Conservation (phyloP, 208 protist species). For the Leishmania tarentolae region DNA sequence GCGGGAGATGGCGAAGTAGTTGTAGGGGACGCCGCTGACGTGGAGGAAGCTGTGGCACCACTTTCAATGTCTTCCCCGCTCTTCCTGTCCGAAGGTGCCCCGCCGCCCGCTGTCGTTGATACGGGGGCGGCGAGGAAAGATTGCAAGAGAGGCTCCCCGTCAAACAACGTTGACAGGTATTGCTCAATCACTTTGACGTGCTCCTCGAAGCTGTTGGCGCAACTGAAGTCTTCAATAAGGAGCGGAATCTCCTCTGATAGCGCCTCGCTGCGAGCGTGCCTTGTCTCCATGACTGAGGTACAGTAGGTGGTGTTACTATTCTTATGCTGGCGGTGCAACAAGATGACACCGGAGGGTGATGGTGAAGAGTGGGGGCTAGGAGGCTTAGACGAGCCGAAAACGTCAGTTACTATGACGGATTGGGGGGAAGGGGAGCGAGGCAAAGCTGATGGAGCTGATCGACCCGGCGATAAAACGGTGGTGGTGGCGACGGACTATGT, state of each 20-base stretch:
- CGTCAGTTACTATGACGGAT: not conserved
- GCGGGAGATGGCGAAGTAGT: slow-evolving; percentile 16
- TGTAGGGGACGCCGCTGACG: not conserved
- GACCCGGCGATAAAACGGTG: not conserved
- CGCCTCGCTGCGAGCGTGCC: not conserved
- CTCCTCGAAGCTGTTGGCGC: slow-evolving; percentile 66
- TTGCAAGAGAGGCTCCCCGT: slow-evolving; percentile 38
- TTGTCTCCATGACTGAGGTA: not conserved
- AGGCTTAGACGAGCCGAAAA: not conserved
- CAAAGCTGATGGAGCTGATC: not conserved
- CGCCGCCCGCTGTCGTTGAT: not conserved
- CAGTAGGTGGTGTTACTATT: not conserved
- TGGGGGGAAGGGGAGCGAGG: not conserved
- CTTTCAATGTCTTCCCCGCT: not conserved
- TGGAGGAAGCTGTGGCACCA: not conserved
- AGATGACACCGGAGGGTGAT: not conserved
- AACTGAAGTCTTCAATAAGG: slow-evolving; percentile 80
- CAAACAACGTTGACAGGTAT: slow-evolving; percentile 53
- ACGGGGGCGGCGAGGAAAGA: slow-evolving; percentile 33
- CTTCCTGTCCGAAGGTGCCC: not conserved
- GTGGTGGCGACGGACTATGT: not conserved
- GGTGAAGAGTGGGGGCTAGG: not conserved
- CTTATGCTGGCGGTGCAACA: not conserved
- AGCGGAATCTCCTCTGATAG: slow-evolving; percentile 49
- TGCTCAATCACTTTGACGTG: slow-evolving; percentile 58